Base-by-base conservation (phyloP, 2,329 filamentous ascomycete genomes). In the Trichoderma hamatum region DNA sequence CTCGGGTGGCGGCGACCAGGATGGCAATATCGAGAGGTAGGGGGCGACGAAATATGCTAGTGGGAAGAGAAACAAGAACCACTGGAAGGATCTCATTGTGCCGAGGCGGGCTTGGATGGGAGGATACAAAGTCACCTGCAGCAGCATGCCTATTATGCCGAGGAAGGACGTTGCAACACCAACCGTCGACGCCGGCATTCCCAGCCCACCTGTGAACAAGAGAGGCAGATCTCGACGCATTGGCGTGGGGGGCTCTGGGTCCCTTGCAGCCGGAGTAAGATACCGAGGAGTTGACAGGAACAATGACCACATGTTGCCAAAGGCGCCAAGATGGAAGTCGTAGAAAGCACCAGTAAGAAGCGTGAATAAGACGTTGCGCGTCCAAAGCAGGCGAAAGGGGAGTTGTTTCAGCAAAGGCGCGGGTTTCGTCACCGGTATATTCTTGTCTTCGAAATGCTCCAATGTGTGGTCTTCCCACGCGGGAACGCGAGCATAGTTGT, bases 111-210 rank as follows among this genome's bases (percentile, higher is more conserved):
- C 83, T 73, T 92, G 90, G 3, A 92, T 81, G 51, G 82, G 82
- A 0, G 90, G 90, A 75, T 93, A 93, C 10, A 91, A 78, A 65
- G 90, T 83, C 26, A 93, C 84, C 76, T 93, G 91, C 3, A 93
- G 82, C 0, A 87, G 80, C 71, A 93, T 89, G 28, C 90, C 91
- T 55, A 92, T 84, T 55, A 90, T 80, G 10, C 91, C 91, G 34
- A 67, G 64, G 13, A 59, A 67, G 14, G 54, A 67, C 19, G 64
- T 67, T 16, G 64, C 54, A 13, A 67, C 39, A 1, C 64, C 64
- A 32, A 67, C 64, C 3, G 64, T 67, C 54, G 54, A 59, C 2
- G 64, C 64, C 34, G 64, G 64, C 54, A 67, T 67, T 0, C 54
- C 64, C 54, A 67, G 30, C 26, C 64, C 64, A 6, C 54, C 64